A percentile compares a stretch with the other conserved stretches of the same genome.
phyloP scores from a whole-genome alignment of 129 eudicot genomes.

The Ambrosia trifida region DNA sequence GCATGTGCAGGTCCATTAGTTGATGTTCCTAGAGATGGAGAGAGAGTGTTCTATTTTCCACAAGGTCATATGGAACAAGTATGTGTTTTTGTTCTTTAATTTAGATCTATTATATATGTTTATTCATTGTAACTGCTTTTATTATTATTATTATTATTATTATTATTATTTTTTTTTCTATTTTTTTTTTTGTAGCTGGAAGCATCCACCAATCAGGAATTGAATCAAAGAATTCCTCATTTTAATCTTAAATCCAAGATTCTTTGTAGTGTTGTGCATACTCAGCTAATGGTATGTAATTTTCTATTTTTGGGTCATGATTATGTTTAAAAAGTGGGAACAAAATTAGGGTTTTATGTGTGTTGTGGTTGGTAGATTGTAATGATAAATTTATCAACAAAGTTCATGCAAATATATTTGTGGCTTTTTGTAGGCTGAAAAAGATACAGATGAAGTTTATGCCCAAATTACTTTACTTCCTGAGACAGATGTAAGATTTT shows the following conservation, averaged over 20 bases:
- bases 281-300: constrained; percentile 46
- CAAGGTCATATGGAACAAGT: constrained; percentile 98
- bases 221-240: constrained; percentile 58
- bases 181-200: constrained; percentile 62
- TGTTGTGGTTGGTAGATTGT: not conserved
- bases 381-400: not conserved
- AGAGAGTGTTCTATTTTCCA: constrained; percentile 81
- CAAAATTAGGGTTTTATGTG: constrained; percentile 2
- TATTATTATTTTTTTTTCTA: constrained; percentile 9
- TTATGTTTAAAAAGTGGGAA: constrained; percentile 23
- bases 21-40: constrained; percentile 63
- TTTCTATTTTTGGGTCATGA: not conserved
- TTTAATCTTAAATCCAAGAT: constrained; percentile 72
- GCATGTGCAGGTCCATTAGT: constrained; percentile 98
- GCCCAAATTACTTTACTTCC: constrained; percentile 85
- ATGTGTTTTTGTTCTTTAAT: constrained; percentile 1
- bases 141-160: constrained; percentile 23
- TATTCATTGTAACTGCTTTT: constrained; percentile 11
- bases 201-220: constrained; percentile 84
- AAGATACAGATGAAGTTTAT: constrained; percentile 90
- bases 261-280: constrained; percentile 70
- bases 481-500: constrained; percentile 78
- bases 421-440: constrained; percentile 73
- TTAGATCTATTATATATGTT: constrained; percentile 35
- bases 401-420: constrained; percentile 3